A percentile compares a stretch with the other conserved stretches of the same genome.
These are phyloP conservation scores for Trichomonascaceae sp. DNA, from an alignment of 1,139 yeast species.

Conservation along the genomic window DNA sequence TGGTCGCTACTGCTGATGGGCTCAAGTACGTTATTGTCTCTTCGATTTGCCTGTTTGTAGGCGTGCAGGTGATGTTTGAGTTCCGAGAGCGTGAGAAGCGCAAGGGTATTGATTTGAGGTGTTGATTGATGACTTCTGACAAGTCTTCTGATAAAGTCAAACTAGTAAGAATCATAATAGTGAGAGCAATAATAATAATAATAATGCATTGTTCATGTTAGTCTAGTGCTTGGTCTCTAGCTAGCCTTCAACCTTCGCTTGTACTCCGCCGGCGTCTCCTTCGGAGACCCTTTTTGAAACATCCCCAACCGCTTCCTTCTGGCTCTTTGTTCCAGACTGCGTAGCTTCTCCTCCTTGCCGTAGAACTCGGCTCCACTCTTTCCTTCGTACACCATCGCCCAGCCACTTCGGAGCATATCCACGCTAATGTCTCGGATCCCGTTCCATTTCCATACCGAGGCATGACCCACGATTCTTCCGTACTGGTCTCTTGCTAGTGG, in stretches of 20 bases:
- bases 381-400: conserved; percentile 82
- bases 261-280: conserved; percentile 74
- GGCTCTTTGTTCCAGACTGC: conserved; percentile 47
- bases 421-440: conserved; percentile 72
- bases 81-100: conserved; percentile 76
- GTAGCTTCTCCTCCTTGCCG: conserved; percentile 49
- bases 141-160: no score
- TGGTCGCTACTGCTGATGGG: conserved; percentile 62
- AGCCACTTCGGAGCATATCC: conserved; percentile 72
- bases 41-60: conserved; percentile 61
- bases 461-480: conserved; percentile 76
- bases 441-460: conserved; percentile 57
- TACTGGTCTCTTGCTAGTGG: conserved; percentile 83
- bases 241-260: conserved; percentile 28
- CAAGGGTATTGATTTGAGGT: conserved; percentile 67
- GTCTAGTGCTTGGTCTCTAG: background rate
- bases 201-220: background rate
- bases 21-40: conserved; percentile 49
- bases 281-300: conserved; percentile 41
- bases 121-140: conserved; percentile 29
- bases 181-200: background rate
- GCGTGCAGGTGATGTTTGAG: conserved; percentile 90
- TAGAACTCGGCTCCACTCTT: conserved; percentile 77
- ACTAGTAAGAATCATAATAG: background rate
- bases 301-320: conserved; percentile 47